A percentile compares a stretch with the other conserved stretches of the same genome.
Evolutionary conservation across 2,329 filamentous ascomycete genomes (phyloP).

Genomic region (Fusarium sp.): DNA sequence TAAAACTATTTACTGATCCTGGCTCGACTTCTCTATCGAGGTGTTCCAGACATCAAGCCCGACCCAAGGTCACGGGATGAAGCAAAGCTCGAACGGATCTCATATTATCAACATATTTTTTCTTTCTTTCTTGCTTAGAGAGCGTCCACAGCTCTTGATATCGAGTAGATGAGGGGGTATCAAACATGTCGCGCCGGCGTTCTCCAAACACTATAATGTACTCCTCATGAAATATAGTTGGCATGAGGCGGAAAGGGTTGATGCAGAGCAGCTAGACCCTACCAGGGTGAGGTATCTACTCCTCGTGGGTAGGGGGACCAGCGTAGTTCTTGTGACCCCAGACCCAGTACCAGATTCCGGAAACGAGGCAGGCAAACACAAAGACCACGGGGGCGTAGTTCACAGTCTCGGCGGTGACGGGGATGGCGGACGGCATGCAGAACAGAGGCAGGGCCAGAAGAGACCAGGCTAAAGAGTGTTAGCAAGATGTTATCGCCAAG

Average conservation of each 20-base stretch:
- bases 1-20: background rate
- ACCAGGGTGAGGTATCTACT: conserved; percentile 32
- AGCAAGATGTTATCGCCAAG: conserved; percentile 11
- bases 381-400: conserved; percentile 82
- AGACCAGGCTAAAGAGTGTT: conserved; percentile 64
- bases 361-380: conserved; percentile 67
- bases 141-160: background rate
- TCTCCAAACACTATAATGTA: conserved; percentile 8
- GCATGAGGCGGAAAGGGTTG: conserved; percentile 15
- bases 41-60: background rate
- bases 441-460: conserved; percentile 74
- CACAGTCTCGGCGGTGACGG: conserved; percentile 64
- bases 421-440: conserved; percentile 73
- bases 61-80: background rate
- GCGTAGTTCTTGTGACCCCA: conserved; percentile 75
- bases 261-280: conserved; percentile 22
- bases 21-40: background rate
- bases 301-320: conserved; percentile 62
- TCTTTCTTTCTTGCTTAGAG: background rate
- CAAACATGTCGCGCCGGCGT: conserved; percentile 19
- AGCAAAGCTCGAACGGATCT: background rate
- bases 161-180: conserved; percentile 15
- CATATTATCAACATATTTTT: background rate
- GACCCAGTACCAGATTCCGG: conserved; percentile 70
- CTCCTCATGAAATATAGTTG: conserved; percentile 19